Evolutionary conservation across 2,329 filamentous ascomycete species (phyloP).

Genomic region (Epichloe baconii): DNA sequence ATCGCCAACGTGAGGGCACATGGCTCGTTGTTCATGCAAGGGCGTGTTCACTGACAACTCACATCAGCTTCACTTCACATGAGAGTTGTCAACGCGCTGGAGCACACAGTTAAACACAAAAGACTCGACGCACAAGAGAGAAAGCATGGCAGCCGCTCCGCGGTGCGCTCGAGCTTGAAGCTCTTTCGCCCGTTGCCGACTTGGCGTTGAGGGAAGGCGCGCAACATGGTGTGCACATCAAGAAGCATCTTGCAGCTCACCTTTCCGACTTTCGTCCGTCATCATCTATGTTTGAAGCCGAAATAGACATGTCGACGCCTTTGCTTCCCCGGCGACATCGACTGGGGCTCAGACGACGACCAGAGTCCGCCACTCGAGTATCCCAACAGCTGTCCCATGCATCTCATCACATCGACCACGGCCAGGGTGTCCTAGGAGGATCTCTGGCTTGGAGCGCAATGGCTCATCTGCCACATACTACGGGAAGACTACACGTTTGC

Average conservation of each 20-base stretch:
- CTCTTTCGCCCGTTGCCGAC: not conserved
- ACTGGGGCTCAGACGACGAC: slow-evolving; percentile 7
- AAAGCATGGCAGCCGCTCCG: not conserved
- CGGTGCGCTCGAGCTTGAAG: not conserved
- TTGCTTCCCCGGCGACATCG: slow-evolving; percentile 4
- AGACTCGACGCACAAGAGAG: not conserved
- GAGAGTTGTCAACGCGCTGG: not conserved
- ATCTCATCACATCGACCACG: not conserved
- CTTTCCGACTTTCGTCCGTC: not conserved
- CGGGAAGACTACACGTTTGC: slow-evolving; percentile 10
- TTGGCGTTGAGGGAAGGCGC: slow-evolving; percentile 1
- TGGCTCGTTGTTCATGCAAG: not conserved
- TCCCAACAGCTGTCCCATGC: not conserved
- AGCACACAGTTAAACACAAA: too few species aligned
- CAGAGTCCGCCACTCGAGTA: not conserved
- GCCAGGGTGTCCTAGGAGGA: slow-evolving; percentile 11
- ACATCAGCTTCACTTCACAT: not conserved
- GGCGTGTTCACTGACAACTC: not conserved
- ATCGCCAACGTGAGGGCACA: too few species aligned
- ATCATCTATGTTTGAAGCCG: not conserved
- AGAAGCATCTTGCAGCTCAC: not conserved
- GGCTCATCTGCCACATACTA: slow-evolving; percentile 15
- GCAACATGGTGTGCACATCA: not conserved
- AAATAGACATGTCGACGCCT: not conserved
- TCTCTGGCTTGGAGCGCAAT: slow-evolving; percentile 13